Percentiles rank a stretch among this genome's conserved stretches.
Evolutionary conservation across 2,329 filamentous ascomycete genomes (phyloP).

Genomic region (Ophiostoma ulmi): DNA sequence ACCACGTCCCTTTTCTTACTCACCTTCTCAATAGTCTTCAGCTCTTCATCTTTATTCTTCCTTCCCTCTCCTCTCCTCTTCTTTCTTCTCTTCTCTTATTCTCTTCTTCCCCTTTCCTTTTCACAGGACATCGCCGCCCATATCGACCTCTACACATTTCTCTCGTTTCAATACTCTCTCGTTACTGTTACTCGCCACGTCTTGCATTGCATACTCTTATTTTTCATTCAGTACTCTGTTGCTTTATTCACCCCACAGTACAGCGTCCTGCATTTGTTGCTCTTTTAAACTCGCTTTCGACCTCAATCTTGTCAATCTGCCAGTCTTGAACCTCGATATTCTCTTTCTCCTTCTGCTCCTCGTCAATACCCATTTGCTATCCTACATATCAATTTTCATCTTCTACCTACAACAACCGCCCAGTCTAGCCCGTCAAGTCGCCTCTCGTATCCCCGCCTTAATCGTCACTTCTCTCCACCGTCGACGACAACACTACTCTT

Average conservation of each 20-base stretch:
- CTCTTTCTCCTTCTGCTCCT: background rate
- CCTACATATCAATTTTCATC: background rate
- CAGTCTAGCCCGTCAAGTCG: background rate
- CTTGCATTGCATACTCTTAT: slow-evolving; percentile 8
- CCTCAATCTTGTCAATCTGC: background rate
- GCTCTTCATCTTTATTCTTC: background rate
- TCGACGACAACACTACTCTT: slow-evolving; percentile 4
- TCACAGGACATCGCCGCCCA: background rate
- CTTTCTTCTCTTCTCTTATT: background rate
- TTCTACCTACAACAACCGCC: background rate
- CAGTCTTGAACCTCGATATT: background rate
- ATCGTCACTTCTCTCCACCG: slow-evolving; percentile 12
- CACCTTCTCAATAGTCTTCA: background rate
- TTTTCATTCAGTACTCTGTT: background rate
- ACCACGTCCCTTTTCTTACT: background rate
- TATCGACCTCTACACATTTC: background rate
- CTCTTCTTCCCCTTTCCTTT: background rate
- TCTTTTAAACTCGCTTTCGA: background rate
- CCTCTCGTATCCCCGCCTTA: slow-evolving; percentile 12
- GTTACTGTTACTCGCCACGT: slow-evolving; percentile 3
- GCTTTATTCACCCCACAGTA: background rate
- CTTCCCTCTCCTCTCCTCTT: background rate
- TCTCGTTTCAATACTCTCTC: background rate
- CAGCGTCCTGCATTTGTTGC: background rate
- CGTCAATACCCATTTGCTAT: background rate